These are phyloP conservation scores for Phytophthora pinifolia DNA, from an alignment of 352 stramenopile genomes.

Conservation along the genomic window DNA sequence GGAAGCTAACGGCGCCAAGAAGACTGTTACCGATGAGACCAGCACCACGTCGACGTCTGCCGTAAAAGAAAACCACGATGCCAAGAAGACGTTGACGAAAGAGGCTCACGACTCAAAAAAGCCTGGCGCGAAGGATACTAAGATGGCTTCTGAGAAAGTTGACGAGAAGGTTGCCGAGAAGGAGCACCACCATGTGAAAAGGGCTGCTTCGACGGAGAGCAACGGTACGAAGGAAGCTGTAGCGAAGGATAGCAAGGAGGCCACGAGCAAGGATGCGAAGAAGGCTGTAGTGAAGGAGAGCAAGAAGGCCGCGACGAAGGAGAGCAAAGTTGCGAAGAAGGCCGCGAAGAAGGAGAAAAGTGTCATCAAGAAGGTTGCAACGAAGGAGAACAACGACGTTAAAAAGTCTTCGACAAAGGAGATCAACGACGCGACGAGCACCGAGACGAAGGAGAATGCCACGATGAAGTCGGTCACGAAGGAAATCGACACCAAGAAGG, in stretches of 20 bases:
- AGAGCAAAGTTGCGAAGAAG: slow-evolving; percentile 10
- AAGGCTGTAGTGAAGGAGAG: background rate
- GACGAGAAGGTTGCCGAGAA: slow-evolving; percentile 11
- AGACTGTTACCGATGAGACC: background rate
- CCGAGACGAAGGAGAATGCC: slow-evolving; percentile 1
- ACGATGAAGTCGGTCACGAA: slow-evolving; percentile 6
- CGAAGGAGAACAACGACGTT: background rate
- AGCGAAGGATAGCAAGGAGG: background rate
- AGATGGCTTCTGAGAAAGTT: background rate
- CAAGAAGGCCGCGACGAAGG: background rate
- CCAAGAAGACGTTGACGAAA: no score
- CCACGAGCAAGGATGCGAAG: slow-evolving; percentile 15
- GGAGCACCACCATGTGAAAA: slow-evolving; percentile 5
- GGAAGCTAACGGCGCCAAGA: background rate
- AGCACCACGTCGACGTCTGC: no score
- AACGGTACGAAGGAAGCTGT: background rate
- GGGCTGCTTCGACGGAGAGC: background rate
- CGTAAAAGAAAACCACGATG: no score
- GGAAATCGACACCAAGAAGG: no score
- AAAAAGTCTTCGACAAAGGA: slow-evolving; percentile 14
- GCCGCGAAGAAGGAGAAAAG: background rate
- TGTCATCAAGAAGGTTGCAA: slow-evolving; percentile 3
- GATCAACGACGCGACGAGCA: slow-evolving; percentile 1
- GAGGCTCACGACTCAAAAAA: no score
- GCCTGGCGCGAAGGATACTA: no score